Evolutionary conservation across 495 filamentous ascomycete genomes (phyloP), one percentile per base, ranked within the genome.

Genomic region (Penicillium verhagenii): DNA sequence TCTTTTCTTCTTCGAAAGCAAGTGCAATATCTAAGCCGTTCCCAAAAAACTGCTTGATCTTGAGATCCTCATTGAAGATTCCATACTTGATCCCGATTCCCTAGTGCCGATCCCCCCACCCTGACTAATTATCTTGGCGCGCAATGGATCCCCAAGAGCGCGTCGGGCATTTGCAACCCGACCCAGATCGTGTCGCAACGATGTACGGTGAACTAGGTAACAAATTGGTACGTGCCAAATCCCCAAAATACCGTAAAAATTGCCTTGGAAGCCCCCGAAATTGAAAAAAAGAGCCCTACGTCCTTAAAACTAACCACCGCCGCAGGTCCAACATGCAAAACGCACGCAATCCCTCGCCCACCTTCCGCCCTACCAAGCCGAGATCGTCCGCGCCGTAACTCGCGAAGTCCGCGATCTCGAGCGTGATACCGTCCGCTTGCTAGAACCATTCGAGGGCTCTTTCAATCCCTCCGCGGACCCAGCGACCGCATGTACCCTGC

Each of bases 281-380:
- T 16, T 39, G 14, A 39, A 39, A n/a, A n/a, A n/a, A n/a, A n/a
- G n/a, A n/a, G n/a, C n/a, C n/a, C n/a, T n/a, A n/a, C n/a, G n/a
- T n/a, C n/a, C n/a, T 16, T 39, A 45, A 45, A 19, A 24, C 47
- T 50, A 59, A 45, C 35, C 38, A 28, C 38, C 38, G 26, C 50
- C 61, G n/a, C n/a, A 97, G 92, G 91, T 92, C 59, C 91, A 94
- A 81, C 91, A 99, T 75, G 95, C 93, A 69, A 97, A 97, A 79
- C 84, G 95, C 59, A 97, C 92, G 33, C 90, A 95, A 75, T 84
- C 89, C 52, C 85, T 99, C 37, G 72, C 85, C 16, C 85, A 95
- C 67, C 85, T 99, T 11, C 95, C 94, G 0, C 87, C 92, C 14
- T 97, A 97, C 71, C 92, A 96, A 67, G 87, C 91, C 9, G 94